Evolutionary conservation across 192 early-diverging fungal genomes (phyloP).

Genomic region (Coemansia sp.): DNA sequence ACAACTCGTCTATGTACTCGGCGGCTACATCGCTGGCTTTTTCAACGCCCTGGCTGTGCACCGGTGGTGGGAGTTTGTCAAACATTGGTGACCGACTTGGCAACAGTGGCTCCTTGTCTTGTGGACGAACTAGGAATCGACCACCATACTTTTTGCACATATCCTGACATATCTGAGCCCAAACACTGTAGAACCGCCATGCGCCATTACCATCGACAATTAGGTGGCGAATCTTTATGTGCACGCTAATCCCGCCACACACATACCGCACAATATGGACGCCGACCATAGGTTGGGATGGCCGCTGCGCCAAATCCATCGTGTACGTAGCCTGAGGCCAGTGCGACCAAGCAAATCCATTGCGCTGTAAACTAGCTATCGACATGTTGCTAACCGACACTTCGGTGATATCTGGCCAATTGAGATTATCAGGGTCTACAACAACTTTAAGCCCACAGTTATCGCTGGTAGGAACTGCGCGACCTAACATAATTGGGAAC

Average conservation of each 20-base stretch:
- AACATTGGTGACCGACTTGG: not conserved
- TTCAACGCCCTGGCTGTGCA: not conserved
- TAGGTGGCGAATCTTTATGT: slow-evolving; percentile 40
- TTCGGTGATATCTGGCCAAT: slow-evolving; percentile 43
- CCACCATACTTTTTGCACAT: not conserved
- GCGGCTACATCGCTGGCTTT: not conserved
- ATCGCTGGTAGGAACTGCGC: not conserved
- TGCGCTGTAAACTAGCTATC: slow-evolving; percentile 2
- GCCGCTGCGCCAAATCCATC: slow-evolving; percentile 9
- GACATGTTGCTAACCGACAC: not conserved
- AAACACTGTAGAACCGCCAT: slow-evolving; percentile 30
- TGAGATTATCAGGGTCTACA: slow-evolving; percentile 23
- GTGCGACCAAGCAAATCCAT: slow-evolving; percentile 13
- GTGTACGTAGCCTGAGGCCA: slow-evolving; percentile 22
- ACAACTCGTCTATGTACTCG: not conserved
- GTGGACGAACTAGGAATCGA: too few species aligned
- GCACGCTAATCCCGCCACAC: slow-evolving; percentile 38
- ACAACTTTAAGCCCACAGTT: slow-evolving; percentile 5
- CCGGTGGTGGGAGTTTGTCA: too few species aligned
- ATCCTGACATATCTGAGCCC: slow-evolving; percentile 21
- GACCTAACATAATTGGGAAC: slow-evolving; percentile 35
- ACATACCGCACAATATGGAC: slow-evolving; percentile 36
- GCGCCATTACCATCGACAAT: slow-evolving; percentile 32
- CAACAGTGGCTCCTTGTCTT: not conserved
- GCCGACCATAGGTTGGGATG: slow-evolving; percentile 24